These are phyloP conservation scores for Rhodotorula babjevae DNA, from an alignment of 768 basidiomycete species.

Conservation along the genomic window DNA sequence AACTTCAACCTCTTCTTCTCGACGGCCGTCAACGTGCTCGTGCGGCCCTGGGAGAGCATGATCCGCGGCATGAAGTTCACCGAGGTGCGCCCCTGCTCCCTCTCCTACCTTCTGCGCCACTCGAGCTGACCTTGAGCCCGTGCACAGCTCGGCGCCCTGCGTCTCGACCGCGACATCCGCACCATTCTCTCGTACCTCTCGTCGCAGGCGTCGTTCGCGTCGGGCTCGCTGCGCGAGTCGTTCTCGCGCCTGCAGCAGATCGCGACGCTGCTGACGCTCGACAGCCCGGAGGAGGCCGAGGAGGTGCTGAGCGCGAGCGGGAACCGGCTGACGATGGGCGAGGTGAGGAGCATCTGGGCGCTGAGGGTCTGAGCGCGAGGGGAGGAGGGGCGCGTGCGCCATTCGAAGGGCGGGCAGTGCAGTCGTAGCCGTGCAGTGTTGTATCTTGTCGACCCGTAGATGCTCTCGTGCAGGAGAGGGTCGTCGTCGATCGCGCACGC, in stretches of 20 bases:
- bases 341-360: conserved; percentile 25
- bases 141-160: conserved; percentile 80
- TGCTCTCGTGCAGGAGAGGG: not conserved
- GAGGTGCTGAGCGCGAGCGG: conserved; percentile 31
- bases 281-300: conserved; percentile 36
- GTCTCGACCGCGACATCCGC: conserved; percentile 87
- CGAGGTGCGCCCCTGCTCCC: conserved; percentile 58
- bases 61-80: conserved; percentile 74
- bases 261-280: conserved; percentile 76
- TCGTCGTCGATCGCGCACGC: not conserved
- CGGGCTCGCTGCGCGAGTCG: conserved; percentile 69
- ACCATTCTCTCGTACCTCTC: conserved; percentile 76
- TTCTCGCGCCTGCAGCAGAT: conserved; percentile 89
- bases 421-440: not conserved
- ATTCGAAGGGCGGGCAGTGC: no score
- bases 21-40: conserved; percentile 74
- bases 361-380: conserved; percentile 6
- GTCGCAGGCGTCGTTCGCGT: conserved; percentile 82
- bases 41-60: conserved; percentile 94
- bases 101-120: not conserved
- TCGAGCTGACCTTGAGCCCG: not conserved
- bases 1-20: conserved; percentile 85
- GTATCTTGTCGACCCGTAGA: not conserved
- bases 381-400: not conserved
- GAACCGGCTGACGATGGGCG: conserved; percentile 26